Evolutionary conservation across 208 protist species (phyloP).

Genomic region (Acanthamoeba sp.): DNA sequence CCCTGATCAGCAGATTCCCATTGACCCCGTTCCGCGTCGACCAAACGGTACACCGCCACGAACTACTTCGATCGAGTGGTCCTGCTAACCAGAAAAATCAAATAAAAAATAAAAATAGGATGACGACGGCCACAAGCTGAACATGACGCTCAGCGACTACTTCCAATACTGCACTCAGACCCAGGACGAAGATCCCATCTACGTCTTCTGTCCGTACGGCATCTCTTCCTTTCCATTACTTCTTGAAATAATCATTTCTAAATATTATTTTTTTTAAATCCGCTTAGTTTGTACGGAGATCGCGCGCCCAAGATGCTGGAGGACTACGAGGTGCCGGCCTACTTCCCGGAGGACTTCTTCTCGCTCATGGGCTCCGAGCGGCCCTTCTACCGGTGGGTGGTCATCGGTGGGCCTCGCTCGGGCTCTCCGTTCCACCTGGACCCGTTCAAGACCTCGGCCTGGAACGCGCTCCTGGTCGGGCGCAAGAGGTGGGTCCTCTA

Average conservation of each 20-base stretch:
- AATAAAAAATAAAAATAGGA: no score
- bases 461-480: conserved; percentile 61
- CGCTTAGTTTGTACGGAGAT: background rate
- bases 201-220: conserved; percentile 70
- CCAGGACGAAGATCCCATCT: conserved; percentile 72
- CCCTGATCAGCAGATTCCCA: conserved; percentile 42
- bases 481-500: conserved; percentile 70
- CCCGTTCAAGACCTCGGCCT: conserved; percentile 71
- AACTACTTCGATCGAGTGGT: no score
- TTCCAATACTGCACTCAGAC: conserved; percentile 28
- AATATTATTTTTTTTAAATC: background rate
- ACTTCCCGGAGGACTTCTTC: conserved; percentile 70
- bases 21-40: conserved; percentile 51
- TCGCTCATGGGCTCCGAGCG: conserved; percentile 45
- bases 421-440: conserved; percentile 73
- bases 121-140: conserved; percentile 56
- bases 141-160: conserved; percentile 71
- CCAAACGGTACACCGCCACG: conserved; percentile 28
- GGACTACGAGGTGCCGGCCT: conserved; percentile 68
- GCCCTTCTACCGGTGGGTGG: conserved; percentile 41
- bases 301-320: conserved; percentile 32
- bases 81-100: no score
- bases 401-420: conserved; percentile 63
- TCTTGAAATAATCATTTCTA: background rate
- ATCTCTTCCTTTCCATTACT: background rate